Evolutionary conservation across 1,284 basidiomycete genomes (phyloP).

Genomic region (Laetiporus sulphureus): DNA sequence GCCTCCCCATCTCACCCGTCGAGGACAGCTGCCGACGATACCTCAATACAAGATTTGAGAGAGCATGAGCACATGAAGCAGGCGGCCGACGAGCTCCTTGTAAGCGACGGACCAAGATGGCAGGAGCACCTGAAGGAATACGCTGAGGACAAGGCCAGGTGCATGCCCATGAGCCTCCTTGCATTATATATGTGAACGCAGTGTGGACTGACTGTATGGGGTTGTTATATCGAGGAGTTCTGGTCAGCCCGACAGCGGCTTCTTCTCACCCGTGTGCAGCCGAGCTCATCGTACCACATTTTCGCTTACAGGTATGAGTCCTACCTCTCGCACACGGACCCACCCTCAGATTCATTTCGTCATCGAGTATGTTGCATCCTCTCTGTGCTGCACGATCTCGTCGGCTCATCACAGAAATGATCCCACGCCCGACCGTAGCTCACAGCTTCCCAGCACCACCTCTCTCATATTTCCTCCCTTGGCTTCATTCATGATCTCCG

Average conservation of each 20-base stretch:
- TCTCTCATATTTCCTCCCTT: conserved; percentile 85
- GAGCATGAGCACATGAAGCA: conserved; percentile 66
- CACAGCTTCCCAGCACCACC: conserved; percentile 88
- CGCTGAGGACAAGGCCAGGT: conserved; percentile 67
- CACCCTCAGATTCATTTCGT: conserved; percentile 98
- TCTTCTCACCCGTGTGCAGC: not conserved
- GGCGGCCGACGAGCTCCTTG: conserved; percentile 76
- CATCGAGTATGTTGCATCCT: conserved; percentile 88
- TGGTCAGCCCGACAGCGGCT: conserved; percentile 46
- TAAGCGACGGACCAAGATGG: conserved; percentile 73
- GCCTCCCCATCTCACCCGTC: conserved; percentile 85
- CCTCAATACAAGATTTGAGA: conserved; percentile 63
- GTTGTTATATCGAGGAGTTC: conserved; percentile 94
- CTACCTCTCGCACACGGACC: conserved; percentile 87
- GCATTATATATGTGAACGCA: conserved; percentile 4
- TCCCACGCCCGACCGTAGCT: conserved; percentile 82
- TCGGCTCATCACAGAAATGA: conserved; percentile 63
- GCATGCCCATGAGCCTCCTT: no score
- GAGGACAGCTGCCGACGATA: conserved; percentile 86
- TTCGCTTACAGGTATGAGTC: conserved; percentile 68
- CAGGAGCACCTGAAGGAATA: conserved; percentile 78
- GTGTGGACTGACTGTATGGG: conserved; percentile 1
- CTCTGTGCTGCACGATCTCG: no score
- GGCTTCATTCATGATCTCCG: conserved; percentile 95
- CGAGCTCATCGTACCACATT: not conserved